Conservation (phyloP, 1,284 basidiomycete species). For the Dichomitus squalens region DNA sequence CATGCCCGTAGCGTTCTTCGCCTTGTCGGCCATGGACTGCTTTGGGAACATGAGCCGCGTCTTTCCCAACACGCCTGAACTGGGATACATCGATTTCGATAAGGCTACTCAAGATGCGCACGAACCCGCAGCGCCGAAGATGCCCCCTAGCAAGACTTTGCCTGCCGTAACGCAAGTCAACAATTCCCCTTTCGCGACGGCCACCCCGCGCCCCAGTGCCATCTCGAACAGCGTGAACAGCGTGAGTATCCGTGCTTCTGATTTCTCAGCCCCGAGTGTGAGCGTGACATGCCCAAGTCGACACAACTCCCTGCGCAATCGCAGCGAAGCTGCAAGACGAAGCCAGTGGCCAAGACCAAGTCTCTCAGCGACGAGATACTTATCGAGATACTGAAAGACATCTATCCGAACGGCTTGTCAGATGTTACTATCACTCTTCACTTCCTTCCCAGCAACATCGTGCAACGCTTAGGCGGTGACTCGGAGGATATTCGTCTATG, state of each 20-base stretch:
- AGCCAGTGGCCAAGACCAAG: background rate
- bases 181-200: background rate
- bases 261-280: background rate
- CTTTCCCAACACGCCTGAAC: slow-evolving; percentile 3
- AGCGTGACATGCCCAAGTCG: background rate
- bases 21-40: too few species aligned
- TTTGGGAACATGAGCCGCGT: too few species aligned
- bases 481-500: too few species aligned
- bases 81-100: background rate
- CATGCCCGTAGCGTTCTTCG: too few species aligned
- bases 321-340: background rate
- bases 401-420: too few species aligned
- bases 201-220: background rate
- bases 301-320: background rate
- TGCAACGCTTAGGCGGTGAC: too few species aligned
- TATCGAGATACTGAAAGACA: too few species aligned
- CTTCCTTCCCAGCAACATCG: too few species aligned
- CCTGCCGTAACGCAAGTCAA: background rate
- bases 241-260: too few species aligned
- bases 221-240: background rate
- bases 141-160: background rate
- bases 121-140: background rate
- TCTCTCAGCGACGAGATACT: slow-evolving; percentile 9
- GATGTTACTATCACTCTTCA: too few species aligned
- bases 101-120: background rate